Evolutionary conservation across 2,329 filamentous ascomycete species (phyloP).

Genomic region (Penicillium nordicum): DNA sequence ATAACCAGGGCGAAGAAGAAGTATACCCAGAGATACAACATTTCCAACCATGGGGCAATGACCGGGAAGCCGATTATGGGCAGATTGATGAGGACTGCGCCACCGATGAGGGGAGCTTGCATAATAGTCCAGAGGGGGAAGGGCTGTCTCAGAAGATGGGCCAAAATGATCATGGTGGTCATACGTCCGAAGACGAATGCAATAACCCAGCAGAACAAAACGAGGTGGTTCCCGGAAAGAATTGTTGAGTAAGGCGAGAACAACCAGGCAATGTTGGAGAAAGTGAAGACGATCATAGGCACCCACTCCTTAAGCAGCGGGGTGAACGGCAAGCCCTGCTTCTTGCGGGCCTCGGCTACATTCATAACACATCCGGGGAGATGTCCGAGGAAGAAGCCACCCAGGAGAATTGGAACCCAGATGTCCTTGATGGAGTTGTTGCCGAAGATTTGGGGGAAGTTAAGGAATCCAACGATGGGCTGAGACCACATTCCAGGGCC

Average conservation of each 20-base stretch:
- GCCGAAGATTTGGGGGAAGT: conserved; percentile 61
- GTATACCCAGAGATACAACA: conserved; percentile 79
- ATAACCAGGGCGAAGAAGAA: conserved; percentile 78
- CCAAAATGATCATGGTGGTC: conserved; percentile 98
- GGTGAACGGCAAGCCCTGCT: conserved; percentile 67
- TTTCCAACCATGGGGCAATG: conserved; percentile 64
- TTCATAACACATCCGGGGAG: conserved; percentile 87
- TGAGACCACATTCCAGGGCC: conserved; percentile 84
- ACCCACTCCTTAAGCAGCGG: conserved; percentile 93
- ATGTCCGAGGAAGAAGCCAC: conserved; percentile 67
- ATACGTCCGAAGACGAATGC: conserved; percentile 97
- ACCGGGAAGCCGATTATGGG: conserved; percentile 69
- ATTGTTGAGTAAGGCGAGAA: conserved; percentile 84
- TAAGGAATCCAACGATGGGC: conserved; percentile 67
- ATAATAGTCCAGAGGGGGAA: conserved; percentile 97
- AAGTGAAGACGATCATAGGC: conserved; percentile 78
- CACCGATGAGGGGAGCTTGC: conserved; percentile 79
- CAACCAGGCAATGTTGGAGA: conserved; percentile 75
- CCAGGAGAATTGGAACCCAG: conserved; percentile 72
- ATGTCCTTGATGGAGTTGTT: conserved; percentile 77
- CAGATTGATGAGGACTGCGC: conserved; percentile 77
- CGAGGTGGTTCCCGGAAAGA: conserved; percentile 77
- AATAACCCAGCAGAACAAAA: conserved; percentile 89
- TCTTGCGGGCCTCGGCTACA: conserved; percentile 71
- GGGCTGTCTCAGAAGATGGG: conserved; percentile 86